These are phyloP conservation scores for Quercus gilva DNA, from an alignment of 306 rosid species.

Conservation along the genomic window DNA sequence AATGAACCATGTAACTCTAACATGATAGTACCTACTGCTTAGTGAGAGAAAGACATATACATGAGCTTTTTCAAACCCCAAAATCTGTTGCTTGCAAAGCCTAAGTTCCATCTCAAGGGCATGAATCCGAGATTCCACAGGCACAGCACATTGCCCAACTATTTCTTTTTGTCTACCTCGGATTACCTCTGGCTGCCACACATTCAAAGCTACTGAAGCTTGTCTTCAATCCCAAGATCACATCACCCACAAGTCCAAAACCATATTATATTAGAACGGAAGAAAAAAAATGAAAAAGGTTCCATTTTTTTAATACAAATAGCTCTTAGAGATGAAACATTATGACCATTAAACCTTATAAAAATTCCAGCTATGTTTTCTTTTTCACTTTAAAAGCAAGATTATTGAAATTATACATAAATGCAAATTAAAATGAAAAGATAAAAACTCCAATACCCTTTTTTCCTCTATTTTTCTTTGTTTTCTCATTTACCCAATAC, in stretches of 20 bases:
- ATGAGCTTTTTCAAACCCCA: slow-evolving; percentile 48
- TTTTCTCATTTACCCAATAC: too few relatives aligned
- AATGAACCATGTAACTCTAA: background rate
- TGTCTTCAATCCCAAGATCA: slow-evolving; percentile 40
- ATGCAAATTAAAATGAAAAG: too few relatives aligned
- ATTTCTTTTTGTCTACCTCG: slow-evolving; percentile 52
- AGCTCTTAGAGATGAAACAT: too few relatives aligned
- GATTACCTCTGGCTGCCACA: slow-evolving; percentile 82
- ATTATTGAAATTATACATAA: too few relatives aligned
- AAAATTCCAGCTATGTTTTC: too few relatives aligned
- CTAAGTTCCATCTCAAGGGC: slow-evolving; percentile 59
- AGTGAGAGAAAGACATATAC: slow-evolving; percentile 50
- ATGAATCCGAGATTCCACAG: slow-evolving; percentile 49
- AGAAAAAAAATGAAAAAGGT: background rate
- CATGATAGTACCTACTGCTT: slow-evolving; percentile 5
- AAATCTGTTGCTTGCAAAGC: slow-evolving; percentile 57
- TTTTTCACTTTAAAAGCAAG: too few relatives aligned
- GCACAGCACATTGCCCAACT: slow-evolving; percentile 56
- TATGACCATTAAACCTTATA: too few relatives aligned
- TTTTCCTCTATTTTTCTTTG: too few relatives aligned
- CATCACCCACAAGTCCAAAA: slow-evolving; percentile 1
- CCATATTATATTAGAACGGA: background rate
- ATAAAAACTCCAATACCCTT: too few relatives aligned
- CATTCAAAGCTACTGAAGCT: slow-evolving; percentile 78
- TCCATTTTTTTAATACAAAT: too few relatives aligned